A percentile compares a stretch with the other conserved stretches of the same genome.
Conservation (phyloP, 129 eudicot genomes). For the Scalesia atractyloides region DNA sequence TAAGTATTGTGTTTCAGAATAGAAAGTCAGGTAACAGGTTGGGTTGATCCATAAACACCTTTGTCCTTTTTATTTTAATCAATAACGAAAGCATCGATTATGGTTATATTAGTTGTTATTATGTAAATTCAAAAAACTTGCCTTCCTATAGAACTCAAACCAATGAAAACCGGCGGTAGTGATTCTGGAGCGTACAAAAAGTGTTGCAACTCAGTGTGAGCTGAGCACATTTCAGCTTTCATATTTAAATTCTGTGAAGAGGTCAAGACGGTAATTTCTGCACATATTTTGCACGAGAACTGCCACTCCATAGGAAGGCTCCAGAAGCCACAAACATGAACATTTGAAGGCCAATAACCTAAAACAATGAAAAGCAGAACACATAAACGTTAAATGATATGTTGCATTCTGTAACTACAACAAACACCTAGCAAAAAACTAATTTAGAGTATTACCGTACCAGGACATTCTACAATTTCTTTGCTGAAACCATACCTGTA, state of each 20-base stretch:
- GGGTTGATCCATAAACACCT: background rate
- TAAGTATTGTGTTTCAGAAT: slow-evolving; percentile 22
- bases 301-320: slow-evolving; percentile 85
- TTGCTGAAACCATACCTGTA: slow-evolving; percentile 91
- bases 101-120: background rate
- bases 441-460: slow-evolving; percentile 37
- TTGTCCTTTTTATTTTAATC: background rate
- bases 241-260: slow-evolving; percentile 37
- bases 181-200: slow-evolving; percentile 55
- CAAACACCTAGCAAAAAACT: background rate
- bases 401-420: slow-evolving; percentile 14
- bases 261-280: slow-evolving; percentile 45
- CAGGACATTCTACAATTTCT: slow-evolving; percentile 97
- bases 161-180: slow-evolving; percentile 63
- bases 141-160: slow-evolving; percentile 96
- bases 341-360: slow-evolving; percentile 95
- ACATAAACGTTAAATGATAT: slow-evolving; percentile 14
- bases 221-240: slow-evolving; percentile 51
- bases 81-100: background rate
- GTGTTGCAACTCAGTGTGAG: slow-evolving; percentile 51
- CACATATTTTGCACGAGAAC: slow-evolving; percentile 73
- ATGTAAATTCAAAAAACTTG: slow-evolving; percentile 34
- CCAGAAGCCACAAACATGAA: slow-evolving; percentile 93
- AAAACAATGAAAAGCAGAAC: slow-evolving; percentile 8
- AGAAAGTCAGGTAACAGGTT: slow-evolving; percentile 1